Percentiles rank a stretch among this genome's conserved stretches.
phyloP scores from a whole-genome alignment of 306 rosid genomes.

The Mucuna pruriens region DNA sequence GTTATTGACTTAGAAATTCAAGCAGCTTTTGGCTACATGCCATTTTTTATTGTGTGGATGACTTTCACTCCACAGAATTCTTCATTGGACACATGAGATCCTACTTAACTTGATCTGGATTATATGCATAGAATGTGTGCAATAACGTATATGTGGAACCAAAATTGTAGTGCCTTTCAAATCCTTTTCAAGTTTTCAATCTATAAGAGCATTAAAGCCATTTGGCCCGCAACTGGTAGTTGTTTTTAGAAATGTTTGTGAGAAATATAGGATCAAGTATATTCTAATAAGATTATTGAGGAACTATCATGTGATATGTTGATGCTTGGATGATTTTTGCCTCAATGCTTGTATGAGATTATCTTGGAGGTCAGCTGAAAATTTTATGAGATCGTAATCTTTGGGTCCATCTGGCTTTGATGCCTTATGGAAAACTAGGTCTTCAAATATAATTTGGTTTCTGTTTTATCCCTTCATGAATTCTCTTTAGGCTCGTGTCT shows the following conservation, averaged over 20 bases:
- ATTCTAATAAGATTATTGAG: not conserved
- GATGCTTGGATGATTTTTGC: constrained; percentile 15
- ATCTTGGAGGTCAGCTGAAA: not conserved
- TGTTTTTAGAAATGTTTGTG: not conserved
- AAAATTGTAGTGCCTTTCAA: not conserved
- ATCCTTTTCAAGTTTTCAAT: not conserved
- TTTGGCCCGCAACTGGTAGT: not conserved
- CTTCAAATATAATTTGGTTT: not conserved
- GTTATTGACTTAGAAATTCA: not conserved
- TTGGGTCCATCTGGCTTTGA: constrained; percentile 20
- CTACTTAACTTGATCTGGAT: not conserved
- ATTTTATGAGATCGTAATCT: constrained; percentile 19
- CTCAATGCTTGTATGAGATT: not conserved
- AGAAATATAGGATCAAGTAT: not conserved
- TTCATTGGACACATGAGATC: not conserved
- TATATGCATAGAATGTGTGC: not conserved
- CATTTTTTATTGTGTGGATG: constrained; percentile 21
- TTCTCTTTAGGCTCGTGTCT: constrained; percentile 20
- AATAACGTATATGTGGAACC: not conserved
- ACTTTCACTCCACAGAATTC: constrained; percentile 6
- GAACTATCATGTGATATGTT: constrained; percentile 4
- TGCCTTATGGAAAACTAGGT: constrained; percentile 5
- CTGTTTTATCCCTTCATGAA: constrained; percentile 6
- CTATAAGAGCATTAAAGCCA: not conserved
- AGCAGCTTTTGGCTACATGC: not conserved